Evolutionary conservation across 176 grass and related monocot genomes (phyloP).

Genomic region (Oryza brachyantha): DNA sequence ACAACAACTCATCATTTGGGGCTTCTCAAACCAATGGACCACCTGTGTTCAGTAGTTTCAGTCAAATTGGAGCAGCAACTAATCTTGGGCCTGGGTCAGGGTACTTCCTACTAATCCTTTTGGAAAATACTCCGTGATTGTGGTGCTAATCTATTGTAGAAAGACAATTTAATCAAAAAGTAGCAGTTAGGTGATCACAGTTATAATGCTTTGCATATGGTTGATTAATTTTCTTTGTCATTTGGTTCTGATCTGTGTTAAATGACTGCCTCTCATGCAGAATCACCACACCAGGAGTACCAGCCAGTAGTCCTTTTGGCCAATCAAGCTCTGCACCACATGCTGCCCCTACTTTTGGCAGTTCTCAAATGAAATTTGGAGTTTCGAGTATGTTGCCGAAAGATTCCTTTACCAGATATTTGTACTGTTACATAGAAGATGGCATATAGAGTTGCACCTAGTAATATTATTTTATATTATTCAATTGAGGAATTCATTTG

Average conservation of each 20-base stretch:
- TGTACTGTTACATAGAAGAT: conserved; percentile 2
- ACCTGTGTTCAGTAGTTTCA: conserved; percentile 76
- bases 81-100: conserved; percentile 45
- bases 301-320: conserved; percentile 35
- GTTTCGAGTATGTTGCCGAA: conserved; percentile 19
- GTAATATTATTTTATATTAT: not conserved
- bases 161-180: not conserved
- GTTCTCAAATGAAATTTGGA: conserved; percentile 61
- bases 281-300: conserved; percentile 28
- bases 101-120: conserved; percentile 32
- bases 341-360: conserved; percentile 7
- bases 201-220: not conserved
- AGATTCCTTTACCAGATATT: not conserved
- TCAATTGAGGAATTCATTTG: not conserved
- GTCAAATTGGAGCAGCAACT: conserved; percentile 58
- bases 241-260: not conserved
- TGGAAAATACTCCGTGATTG: not conserved
- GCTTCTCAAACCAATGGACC: conserved; percentile 55
- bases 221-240: conserved; percentile 1
- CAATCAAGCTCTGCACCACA: not conserved
- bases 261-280: conserved; percentile 34
- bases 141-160: conserved; percentile 9
- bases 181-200: not conserved
- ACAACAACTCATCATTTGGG: conserved; percentile 39
- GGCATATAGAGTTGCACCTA: not conserved